Evolutionary conservation across 495 filamentous ascomycete genomes (phyloP), one percentile per base, ranked within the genome.

Genomic region (Haplographium delicatum): DNA sequence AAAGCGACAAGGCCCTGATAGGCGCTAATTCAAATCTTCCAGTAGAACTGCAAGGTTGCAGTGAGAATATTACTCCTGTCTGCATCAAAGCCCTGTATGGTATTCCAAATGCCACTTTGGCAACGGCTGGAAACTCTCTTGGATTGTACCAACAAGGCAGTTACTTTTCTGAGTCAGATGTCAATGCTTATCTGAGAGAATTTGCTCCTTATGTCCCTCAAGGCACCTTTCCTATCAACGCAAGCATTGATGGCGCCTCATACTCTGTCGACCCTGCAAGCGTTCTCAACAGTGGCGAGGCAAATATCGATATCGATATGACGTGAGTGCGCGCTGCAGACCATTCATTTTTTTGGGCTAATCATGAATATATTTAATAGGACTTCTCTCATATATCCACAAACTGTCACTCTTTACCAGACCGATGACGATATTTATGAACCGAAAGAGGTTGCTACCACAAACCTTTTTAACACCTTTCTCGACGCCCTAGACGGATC

Each of bases 161-260:
- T n/a, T 55, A 50, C 39, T 55, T 54, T 38, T 26, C 53, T 5
- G 31, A 50, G n/a, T 38, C 46, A 6, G 53, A 55, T 34, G 9
- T 55, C 30, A 27, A 50, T 24, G 11, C 25, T 2, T 55, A 2
- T 10, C 41, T 44, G 40, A 31, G 18, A 20, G 35, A 22, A 15
- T 60, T 67, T 39, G 60, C 65, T 8, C 60, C 66, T 41, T 65
- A 65, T 48, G 56, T 62, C 1, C 62, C 62, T 18, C 54, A 67
- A 47, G 60, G 58, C 23, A 70, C 65, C 40, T 63, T 59, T 58
- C 75, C 82, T 45, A 64, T 67, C 4, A 80, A 85, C 52, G 68
- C 85, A 13, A 63, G 82, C 51, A 57, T 71, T 22, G 27, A 54
- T 27, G 44, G 51, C 1, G 51, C 24, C 25, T 41, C 43, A 9